These are phyloP conservation scores for Sporothrix schenckii DNA, from an alignment of 2,329 filamentous ascomycete species.

Conservation along the genomic window DNA sequence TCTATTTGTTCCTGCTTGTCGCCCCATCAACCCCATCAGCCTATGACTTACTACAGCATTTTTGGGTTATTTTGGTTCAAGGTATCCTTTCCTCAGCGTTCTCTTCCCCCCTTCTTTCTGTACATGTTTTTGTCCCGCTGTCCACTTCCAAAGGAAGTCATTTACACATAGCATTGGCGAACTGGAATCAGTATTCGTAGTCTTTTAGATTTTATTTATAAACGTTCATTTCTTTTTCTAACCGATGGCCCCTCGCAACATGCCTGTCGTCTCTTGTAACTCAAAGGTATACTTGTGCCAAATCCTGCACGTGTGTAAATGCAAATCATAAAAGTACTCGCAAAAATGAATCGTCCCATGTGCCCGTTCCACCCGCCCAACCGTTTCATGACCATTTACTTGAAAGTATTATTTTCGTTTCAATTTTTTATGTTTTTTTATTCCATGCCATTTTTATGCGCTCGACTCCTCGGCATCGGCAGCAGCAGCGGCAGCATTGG, in stretches of 20 bases:
- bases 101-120: slow-evolving; percentile 5
- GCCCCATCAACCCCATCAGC: too few relatives aligned
- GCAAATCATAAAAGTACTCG: neutral
- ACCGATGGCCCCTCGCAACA: neutral
- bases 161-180: slow-evolving; percentile 26
- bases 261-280: neutral
- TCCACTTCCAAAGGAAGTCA: neutral
- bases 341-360: neutral
- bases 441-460: neutral
- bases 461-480: slow-evolving; percentile 17
- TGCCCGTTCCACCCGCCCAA: slow-evolving; percentile 8
- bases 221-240: neutral
- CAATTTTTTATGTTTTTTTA: neutral
- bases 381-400: neutral
- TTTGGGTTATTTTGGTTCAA: neutral
- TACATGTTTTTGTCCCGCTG: neutral
- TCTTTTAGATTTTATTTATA: neutral
- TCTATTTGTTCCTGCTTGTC: neutral
- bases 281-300: neutral
- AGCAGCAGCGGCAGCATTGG: slow-evolving; percentile 27
- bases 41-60: too few relatives aligned
- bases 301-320: neutral
- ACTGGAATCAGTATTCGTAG: slow-evolving; percentile 13
- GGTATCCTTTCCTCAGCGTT: neutral
- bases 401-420: neutral